These are phyloP conservation scores for Citrus hindsii DNA, from an alignment of 345 rosid species.

Conservation along the genomic window DNA sequence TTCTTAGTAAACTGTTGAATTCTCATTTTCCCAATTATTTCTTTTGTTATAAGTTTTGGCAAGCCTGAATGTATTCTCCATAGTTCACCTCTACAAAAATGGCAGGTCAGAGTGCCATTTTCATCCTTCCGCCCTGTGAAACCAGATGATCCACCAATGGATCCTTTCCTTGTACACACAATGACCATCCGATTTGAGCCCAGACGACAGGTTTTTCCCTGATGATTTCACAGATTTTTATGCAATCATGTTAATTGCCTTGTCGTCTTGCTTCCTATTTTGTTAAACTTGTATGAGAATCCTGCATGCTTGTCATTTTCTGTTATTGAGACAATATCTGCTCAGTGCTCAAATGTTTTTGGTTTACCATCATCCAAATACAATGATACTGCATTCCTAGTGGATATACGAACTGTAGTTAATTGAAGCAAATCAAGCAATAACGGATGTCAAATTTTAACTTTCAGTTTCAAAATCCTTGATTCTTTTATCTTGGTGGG, in stretches of 20 bases:
- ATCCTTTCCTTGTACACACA: constrained; percentile 92
- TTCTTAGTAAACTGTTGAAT: neutral
- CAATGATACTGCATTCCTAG: neutral
- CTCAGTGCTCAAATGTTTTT: neutral
- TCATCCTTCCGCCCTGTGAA: constrained; percentile 92
- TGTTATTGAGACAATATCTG: neutral
- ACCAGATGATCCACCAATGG: constrained; percentile 92
- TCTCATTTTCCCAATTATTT: neutral
- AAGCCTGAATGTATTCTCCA: constrained; percentile 7
- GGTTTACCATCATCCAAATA: neutral
- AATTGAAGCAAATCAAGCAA: neutral
- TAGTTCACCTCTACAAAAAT: constrained; percentile 14
- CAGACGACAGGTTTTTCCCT: constrained; percentile 70
- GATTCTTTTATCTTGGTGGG: neutral
- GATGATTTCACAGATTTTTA: neutral
- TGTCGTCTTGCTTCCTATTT: neutral
- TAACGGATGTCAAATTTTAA: neutral
- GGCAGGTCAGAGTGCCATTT: constrained; percentile 92
- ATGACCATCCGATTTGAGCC: constrained; percentile 96
- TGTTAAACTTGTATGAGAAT: neutral
- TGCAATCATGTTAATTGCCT: neutral
- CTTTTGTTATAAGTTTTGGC: neutral
- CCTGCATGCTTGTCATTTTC: neutral
- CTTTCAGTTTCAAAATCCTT: neutral
- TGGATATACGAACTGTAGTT: neutral